A percentile compares a stretch with the other conserved stretches of the same genome.
phyloP scores from a whole-genome alignment of 2,329 filamentous ascomycete species.

The Domatiomyces catenatus region DNA sequence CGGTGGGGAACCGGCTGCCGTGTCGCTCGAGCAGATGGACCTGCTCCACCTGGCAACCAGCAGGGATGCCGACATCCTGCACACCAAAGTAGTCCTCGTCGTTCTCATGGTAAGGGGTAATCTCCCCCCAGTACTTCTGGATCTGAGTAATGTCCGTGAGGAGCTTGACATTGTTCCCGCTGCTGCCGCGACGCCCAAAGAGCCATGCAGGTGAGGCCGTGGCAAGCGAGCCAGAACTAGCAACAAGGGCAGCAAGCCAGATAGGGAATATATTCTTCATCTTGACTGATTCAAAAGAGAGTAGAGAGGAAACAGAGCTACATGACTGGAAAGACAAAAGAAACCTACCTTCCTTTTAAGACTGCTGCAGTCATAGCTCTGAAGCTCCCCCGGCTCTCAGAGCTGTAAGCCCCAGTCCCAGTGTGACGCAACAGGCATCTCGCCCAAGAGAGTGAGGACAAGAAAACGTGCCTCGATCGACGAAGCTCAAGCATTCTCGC shows the following conservation, averaged over 20 bases:
- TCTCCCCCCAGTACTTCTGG: constrained; percentile 32
- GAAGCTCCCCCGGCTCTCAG: not conserved
- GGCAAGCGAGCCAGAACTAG: not conserved
- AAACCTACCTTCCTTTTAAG: not conserved
- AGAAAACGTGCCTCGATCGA: not conserved
- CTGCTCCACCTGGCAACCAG: constrained; percentile 42
- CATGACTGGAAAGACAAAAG: no score
- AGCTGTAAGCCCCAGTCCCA: not conserved
- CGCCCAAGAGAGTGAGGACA: not conserved
- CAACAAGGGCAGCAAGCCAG: not conserved
- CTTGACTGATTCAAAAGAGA: not conserved
- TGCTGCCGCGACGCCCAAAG: not conserved
- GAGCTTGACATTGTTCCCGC: constrained; percentile 7
- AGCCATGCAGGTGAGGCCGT: not conserved
- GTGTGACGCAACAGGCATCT: not conserved
- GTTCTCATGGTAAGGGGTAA: constrained; percentile 35
- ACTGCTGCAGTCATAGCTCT: not conserved
- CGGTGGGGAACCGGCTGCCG: constrained; percentile 37
- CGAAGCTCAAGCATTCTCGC: not conserved
- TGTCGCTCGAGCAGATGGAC: constrained; percentile 41
- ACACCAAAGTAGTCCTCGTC: constrained; percentile 26
- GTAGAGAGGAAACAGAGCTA: not conserved
- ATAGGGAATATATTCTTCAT: not conserved
- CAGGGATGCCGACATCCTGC: constrained; percentile 30
- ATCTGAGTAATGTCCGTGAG: constrained; percentile 23